These are phyloP conservation scores for Pestalotiopsis sp. DNA, from an alignment of 2,329 filamentous ascomycete species.

Conservation along the genomic window DNA sequence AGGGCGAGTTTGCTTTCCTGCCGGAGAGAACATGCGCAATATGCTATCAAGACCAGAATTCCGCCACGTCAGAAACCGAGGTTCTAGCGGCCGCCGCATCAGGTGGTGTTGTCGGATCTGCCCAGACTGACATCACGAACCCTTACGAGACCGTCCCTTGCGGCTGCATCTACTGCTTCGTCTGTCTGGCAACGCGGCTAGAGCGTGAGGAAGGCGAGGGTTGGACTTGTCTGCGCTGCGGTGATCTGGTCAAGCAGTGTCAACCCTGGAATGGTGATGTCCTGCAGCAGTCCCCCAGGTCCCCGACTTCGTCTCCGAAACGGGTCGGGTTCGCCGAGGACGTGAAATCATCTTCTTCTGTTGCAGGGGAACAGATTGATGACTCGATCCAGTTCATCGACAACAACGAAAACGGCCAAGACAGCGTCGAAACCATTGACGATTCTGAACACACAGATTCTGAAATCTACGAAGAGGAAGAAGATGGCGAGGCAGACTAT, in stretches of 20 bases:
- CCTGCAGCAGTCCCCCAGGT: constrained; percentile 55
- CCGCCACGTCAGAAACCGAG: constrained; percentile 74
- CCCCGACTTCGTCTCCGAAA: constrained; percentile 50
- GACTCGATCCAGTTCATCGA: constrained; percentile 18
- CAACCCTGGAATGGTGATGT: constrained; percentile 92
- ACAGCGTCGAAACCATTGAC: constrained; percentile 11
- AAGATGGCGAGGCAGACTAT: constrained; percentile 28
- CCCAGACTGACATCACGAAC: constrained; percentile 92
- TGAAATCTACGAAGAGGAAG: constrained; percentile 35
- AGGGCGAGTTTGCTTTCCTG: constrained; percentile 80
- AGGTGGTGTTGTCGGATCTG: constrained; percentile 82
- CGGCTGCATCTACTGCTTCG: constrained; percentile 93
- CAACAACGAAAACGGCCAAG: constrained; percentile 1
- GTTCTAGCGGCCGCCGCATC: constrained; percentile 71
- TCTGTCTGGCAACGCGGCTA: constrained; percentile 87
- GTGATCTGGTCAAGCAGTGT: constrained; percentile 81
- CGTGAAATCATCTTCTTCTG: constrained; percentile 31
- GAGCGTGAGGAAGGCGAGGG: constrained; percentile 94
- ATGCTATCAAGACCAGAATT: constrained; percentile 93
- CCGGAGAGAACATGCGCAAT: constrained; percentile 95
- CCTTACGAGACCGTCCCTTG: constrained; percentile 91
- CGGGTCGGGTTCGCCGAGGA: constrained; percentile 67
- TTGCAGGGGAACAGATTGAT: constrained; percentile 26
- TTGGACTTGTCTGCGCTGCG: constrained; percentile 89
- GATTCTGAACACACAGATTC: constrained; percentile 30